phyloP scores from a whole-genome alignment of 176 grass and related monocot species.

The Lolium multiflorum region DNA sequence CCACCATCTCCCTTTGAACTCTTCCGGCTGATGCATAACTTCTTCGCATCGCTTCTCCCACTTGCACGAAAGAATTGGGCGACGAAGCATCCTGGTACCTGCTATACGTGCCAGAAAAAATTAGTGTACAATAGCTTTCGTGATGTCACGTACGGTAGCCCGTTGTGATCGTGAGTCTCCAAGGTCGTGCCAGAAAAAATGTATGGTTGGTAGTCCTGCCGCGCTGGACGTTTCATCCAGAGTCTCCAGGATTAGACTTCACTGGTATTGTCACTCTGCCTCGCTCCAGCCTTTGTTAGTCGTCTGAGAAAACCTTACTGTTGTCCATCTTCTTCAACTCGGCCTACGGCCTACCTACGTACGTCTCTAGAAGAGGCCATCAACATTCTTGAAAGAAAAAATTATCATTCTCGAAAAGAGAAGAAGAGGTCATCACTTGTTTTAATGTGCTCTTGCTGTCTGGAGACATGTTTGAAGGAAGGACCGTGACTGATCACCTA shows the following conservation, averaged over 20 bases:
- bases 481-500: not conserved
- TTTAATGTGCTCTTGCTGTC: not conserved
- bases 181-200: not conserved
- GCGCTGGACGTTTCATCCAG: not conserved
- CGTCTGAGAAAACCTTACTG: not conserved
- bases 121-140: not conserved
- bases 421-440: not conserved
- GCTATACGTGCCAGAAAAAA: not conserved
- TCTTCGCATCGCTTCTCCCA: not conserved
- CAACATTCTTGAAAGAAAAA: too few relatives aligned
- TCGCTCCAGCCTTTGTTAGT: not conserved
- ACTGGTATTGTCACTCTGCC: not conserved
- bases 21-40: not conserved
- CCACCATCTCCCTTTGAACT: not conserved
- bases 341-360: not conserved
- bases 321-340: not conserved
- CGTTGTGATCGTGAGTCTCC: not conserved
- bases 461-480: not conserved
- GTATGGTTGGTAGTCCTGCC: not conserved
- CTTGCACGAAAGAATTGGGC: not conserved
- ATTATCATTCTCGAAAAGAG: too few relatives aligned
- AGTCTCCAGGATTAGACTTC: not conserved
- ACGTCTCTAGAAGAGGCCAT: too few relatives aligned
- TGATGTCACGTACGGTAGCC: not conserved
- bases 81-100: not conserved